phyloP scores from a whole-genome alignment of 495 filamentous ascomycete genomes.

The Darksidea phi region DNA sequence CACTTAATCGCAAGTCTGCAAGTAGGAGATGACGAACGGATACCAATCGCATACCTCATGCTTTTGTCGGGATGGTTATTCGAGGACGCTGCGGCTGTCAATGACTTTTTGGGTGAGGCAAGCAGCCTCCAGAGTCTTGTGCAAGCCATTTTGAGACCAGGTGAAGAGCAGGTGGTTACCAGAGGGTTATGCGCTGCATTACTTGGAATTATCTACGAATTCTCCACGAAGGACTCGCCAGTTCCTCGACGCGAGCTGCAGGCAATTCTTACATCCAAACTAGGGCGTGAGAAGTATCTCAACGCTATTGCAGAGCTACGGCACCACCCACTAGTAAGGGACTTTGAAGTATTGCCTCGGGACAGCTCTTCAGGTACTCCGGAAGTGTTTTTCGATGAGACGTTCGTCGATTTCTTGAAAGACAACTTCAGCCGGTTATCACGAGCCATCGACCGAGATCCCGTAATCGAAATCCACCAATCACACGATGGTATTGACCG shows the following conservation, averaged over 20 bases:
- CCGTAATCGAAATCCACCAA: conserved; percentile 71
- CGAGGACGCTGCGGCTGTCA: conserved; percentile 85
- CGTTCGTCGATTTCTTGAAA: conserved; percentile 92
- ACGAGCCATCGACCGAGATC: conserved; percentile 87
- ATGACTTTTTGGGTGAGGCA: conserved; percentile 94
- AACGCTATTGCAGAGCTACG: conserved; percentile 78
- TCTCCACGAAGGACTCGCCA: conserved; percentile 94
- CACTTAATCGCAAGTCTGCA: conserved; percentile 76
- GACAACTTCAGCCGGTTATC: conserved; percentile 87
- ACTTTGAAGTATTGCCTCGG: conserved; percentile 85
- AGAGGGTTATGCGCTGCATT: conserved; percentile 81
- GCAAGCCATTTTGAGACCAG: conserved; percentile 65
- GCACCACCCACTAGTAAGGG: conserved; percentile 76
- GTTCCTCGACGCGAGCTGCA: conserved; percentile 80
- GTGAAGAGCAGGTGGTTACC: conserved; percentile 59
- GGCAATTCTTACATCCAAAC: conserved; percentile 70
- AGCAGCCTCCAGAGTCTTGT: conserved; percentile 84
- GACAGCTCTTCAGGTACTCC: conserved; percentile 63
- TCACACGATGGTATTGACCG: conserved; percentile 45
- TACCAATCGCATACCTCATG: conserved; percentile 86
- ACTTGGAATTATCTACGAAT: conserved; percentile 90
- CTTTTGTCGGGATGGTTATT: conserved; percentile 90
- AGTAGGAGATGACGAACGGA: conserved; percentile 73
- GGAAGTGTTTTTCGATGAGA: conserved; percentile 79
- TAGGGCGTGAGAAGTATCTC: conserved; percentile 86